Evolutionary conservation across 257 asterid genomes (phyloP).

Genomic region (Petunia axillaris): DNA sequence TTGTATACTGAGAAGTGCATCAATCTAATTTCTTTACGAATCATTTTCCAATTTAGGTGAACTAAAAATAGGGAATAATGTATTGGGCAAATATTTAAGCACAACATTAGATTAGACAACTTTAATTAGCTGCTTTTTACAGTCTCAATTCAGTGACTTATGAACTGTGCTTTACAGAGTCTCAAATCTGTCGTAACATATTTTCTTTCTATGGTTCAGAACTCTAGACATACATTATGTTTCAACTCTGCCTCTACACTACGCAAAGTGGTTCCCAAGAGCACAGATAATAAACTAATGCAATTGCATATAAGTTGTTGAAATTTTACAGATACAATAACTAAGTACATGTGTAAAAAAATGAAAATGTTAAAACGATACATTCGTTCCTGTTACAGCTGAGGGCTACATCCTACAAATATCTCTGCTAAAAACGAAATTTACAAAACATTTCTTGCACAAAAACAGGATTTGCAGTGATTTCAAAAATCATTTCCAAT

Average conservation of each 20-base stretch:
- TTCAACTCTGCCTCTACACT: not conserved
- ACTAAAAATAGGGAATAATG: no score
- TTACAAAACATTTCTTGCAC: not conserved
- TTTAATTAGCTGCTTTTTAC: no score
- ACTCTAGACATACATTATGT: not conserved
- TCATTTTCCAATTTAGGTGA: no score
- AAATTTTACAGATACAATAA: no score
- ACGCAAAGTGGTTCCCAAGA: not conserved
- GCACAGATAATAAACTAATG: not conserved
- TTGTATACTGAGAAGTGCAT: no score
- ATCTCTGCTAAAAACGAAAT: not conserved
- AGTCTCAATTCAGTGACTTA: no score
- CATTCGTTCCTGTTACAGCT: not conserved
- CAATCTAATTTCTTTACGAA: no score
- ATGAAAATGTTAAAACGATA: not conserved
- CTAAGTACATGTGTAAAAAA: not conserved
- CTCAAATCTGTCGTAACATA: no score
- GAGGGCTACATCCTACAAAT: constrained; percentile 20
- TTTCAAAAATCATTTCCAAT: not conserved
- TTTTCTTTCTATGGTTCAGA: no score
- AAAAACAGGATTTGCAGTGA: not conserved
- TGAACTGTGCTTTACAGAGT: no score
- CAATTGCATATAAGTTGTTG: not conserved
- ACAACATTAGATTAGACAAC: no score
- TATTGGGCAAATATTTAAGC: no score